Percentiles rank a stretch among this genome's conserved stretches.
phyloP scores from a whole-genome alignment of 2,329 filamentous ascomycete genomes.

The Zymoseptoria passerinii region DNA sequence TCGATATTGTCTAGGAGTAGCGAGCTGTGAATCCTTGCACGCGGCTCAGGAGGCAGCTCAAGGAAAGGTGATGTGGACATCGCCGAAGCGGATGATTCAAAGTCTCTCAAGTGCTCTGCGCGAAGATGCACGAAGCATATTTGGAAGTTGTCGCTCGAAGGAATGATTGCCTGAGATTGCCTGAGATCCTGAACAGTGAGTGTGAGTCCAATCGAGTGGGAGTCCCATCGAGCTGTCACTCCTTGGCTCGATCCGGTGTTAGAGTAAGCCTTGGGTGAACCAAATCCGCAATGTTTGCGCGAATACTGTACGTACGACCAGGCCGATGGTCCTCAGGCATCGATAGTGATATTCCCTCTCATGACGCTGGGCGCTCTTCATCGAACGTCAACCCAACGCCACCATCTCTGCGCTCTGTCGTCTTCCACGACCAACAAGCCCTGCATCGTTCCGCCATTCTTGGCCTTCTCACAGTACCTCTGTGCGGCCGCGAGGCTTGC shows the following conservation, averaged over 20 bases:
- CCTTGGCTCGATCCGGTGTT: background rate
- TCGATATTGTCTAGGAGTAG: background rate
- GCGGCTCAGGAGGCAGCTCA: background rate
- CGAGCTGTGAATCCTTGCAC: background rate
- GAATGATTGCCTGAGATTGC: background rate
- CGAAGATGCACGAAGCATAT: background rate
- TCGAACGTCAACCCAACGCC: background rate
- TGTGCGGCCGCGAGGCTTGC: slow-evolving; percentile 12
- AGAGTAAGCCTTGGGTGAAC: background rate
- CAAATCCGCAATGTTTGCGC: background rate
- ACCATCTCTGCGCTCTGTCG: background rate
- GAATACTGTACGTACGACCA: background rate
- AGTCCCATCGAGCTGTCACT: background rate
- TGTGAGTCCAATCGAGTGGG: background rate
- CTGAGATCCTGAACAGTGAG: background rate
- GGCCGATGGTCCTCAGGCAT: background rate
- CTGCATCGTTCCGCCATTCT: background rate
- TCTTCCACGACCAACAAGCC: background rate
- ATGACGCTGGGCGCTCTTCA: background rate
- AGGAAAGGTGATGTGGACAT: background rate
- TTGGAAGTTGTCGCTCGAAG: background rate
- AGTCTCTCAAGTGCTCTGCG: background rate
- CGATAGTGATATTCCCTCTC: background rate
- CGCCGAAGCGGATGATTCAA: background rate
- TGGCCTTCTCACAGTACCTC: slow-evolving; percentile 6